phyloP scores from a whole-genome alignment of 352 stramenopile species.

The Pythium coloratum region DNA sequence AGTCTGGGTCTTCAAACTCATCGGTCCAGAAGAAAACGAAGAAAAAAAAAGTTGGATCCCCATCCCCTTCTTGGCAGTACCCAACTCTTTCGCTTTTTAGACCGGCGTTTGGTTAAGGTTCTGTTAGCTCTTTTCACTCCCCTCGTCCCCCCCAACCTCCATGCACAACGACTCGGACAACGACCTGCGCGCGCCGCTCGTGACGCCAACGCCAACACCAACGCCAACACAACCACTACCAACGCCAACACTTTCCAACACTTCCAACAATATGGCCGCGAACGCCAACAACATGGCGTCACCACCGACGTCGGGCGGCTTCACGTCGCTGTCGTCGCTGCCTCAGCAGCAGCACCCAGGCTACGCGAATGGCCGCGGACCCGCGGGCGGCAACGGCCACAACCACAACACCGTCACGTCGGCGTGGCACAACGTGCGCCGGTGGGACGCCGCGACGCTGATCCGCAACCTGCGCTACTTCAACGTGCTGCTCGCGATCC shows the following conservation, averaged over 20 bases:
- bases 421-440: slow-evolving; percentile 41
- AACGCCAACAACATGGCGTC: not conserved
- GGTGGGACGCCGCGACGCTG: slow-evolving; percentile 65
- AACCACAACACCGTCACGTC: slow-evolving; percentile 20
- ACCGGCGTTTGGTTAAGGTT: slow-evolving; percentile 1
- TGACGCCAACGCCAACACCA: slow-evolving; percentile 12
- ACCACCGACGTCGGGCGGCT: slow-evolving; percentile 8
- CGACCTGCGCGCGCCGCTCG: slow-evolving; percentile 23
- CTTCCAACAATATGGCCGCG: slow-evolving; percentile 4
- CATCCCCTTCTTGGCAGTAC: slow-evolving; percentile 1
- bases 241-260: not conserved
- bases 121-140: not conserved
- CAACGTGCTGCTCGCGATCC: slow-evolving; percentile 77
- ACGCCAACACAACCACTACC: not conserved
- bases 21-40: slow-evolving; percentile 22
- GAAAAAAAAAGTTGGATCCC: slow-evolving; percentile 18
- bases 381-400: slow-evolving; percentile 12
- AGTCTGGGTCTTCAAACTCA: slow-evolving; percentile 7
- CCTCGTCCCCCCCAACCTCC: not conserved
- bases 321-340: slow-evolving; percentile 31
- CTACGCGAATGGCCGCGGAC: slow-evolving; percentile 15
- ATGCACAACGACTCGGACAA: slow-evolving; percentile 25
- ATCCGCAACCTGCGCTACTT: slow-evolving; percentile 84
- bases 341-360: slow-evolving; percentile 22
- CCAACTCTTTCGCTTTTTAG: slow-evolving; percentile 7